Base-by-base conservation (phyloP, 352 stramenopile species). In the Globisporangium megalacanthum region DNA sequence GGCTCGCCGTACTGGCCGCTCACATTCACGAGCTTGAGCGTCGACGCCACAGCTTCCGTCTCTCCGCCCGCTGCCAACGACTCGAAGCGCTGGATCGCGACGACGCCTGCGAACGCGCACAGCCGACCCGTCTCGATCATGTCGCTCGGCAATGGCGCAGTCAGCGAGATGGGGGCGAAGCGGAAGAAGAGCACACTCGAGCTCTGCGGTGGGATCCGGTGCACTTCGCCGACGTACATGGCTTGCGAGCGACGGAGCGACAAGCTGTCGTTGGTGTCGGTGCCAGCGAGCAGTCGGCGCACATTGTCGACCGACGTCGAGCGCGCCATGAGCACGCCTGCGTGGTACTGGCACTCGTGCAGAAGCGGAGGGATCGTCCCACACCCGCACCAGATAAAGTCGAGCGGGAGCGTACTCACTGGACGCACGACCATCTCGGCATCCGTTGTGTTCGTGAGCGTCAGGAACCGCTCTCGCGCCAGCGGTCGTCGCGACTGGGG, bases 51-150 rank as follows among this genome's bases (percentile, higher is more conserved):
- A 15, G 31, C 33, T 19, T 57, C 55, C 20, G 56, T 52, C 19
- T 51, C 37, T 15, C 49, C n/a, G 33, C 52, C 17, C 5, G 33
- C 56, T 22, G 48, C 49, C 14, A 48, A 50, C 42, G 47, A 31
- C 25, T 73, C 63, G 58, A 92, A 87, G 53, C 75, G 79, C 52
- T 95, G 86, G 22, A 95, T 88, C 15, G 67, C 79, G 50, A 95
- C 64, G 56, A 86, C 86, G 14, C 86, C 86, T 14, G 56, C 54
- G 22, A 94, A 68, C 39, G 79, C 58, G n/a, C 68, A 75, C 29
- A 79, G 37, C 57, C 82, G 86, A 5, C 86, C 86, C 39, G 47
- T 72, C 17, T 88, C 81, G 22, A 95, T 75, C 17, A 60, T 48
- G 35, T 94, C 80, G 4, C 52, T 54, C 37, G 69, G 70, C 17